Percentiles rank a stretch among this genome's conserved stretches.
phyloP scores from a whole-genome alignment of 495 filamentous ascomycete species.

The Pseudomonodictys pantanalensis region DNA sequence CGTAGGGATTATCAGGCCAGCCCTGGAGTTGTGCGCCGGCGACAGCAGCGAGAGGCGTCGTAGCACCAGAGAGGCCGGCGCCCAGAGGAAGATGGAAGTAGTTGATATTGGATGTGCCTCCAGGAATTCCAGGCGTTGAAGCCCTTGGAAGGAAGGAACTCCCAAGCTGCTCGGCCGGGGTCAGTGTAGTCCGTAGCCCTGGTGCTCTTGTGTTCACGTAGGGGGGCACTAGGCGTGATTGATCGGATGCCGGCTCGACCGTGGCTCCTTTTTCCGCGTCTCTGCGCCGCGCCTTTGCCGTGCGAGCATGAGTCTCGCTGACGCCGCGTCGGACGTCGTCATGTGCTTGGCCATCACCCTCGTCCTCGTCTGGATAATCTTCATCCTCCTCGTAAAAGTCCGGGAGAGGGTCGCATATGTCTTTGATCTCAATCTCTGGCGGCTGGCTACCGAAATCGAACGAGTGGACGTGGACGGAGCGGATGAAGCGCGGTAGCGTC shows the following conservation, averaged over 20 bases:
- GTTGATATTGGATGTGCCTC: slow-evolving; percentile 81
- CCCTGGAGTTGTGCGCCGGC: slow-evolving; percentile 62
- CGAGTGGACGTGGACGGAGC: slow-evolving; percentile 87
- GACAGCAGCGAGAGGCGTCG: slow-evolving; percentile 83
- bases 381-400: slow-evolving; percentile 93
- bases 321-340: slow-evolving; percentile 21
- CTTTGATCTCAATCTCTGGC: slow-evolving; percentile 87
- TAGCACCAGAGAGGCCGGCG: slow-evolving; percentile 73
- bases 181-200: slow-evolving; percentile 23
- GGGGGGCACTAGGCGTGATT: slow-evolving; percentile 11
- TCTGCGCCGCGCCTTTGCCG: slow-evolving; percentile 27
- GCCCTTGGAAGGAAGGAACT: slow-evolving; percentile 57
- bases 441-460: slow-evolving; percentile 86
- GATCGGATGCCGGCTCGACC: not conserved
- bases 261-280: slow-evolving; percentile 2
- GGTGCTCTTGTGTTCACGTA: slow-evolving; percentile 29
- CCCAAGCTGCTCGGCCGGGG: slow-evolving; percentile 31
- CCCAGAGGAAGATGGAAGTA: slow-evolving; percentile 88
- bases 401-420: slow-evolving; percentile 89
- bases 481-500: slow-evolving; percentile 89
- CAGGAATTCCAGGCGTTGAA: slow-evolving; percentile 74
- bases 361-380: slow-evolving; percentile 41
- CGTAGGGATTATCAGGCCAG: slow-evolving; percentile 44
- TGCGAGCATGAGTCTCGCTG: slow-evolving; percentile 9
- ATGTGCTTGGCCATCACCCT: slow-evolving; percentile 21